Base-by-base conservation (phyloP, 345 rosid genomes). In the Cardamine chenopodiifolia region DNA sequence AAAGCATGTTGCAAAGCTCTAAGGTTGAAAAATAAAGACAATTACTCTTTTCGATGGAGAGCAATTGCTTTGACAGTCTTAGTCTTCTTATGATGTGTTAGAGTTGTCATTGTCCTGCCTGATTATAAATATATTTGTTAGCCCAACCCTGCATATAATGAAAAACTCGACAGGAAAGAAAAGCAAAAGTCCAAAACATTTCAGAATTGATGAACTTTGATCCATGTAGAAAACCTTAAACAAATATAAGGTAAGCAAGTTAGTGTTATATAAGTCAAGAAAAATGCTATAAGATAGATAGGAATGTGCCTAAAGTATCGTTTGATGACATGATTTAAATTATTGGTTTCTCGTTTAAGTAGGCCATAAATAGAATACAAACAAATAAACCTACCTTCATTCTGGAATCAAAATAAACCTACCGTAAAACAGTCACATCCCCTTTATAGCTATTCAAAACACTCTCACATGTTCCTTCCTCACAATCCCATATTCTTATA, bases 51-150 rank as follows among this genome's bases (percentile, higher is more conserved):
- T 2, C 95, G 96, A 84, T 89, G 97, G 68, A 20, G 73, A 29
- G 91, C 93, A 95, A 94, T 80, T 73, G 98, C 91, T 81, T 95
- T 85, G 35, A 94, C 97, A 63, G 89, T 78, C 67, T 86, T 84
- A n/a, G n/a, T n/a, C n/a, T n/a, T n/a, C 83, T 94, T 91, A 82
- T 94, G 98, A 82, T 91, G 85, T 34, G 96, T 91, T 66, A 94
- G 85, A 52, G 95, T 89, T 53, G 83, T 34, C 95, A 93, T 85
- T 6, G 98, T 89, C 75, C 83, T 91, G 22, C 97, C 96, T 89
- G 81, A 65, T 68, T 78, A 67, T 72, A 7, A 37, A 32, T 19
- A 22, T 19, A 39, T 62, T 66, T 45, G 65, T 65, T 31, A 63
- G 62, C 23, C 6, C 6, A 29, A 44, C 20, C 44, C 4, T 18